phyloP scores from a whole-genome alignment of 345 rosid species.

The Moricandia arvensis region DNA sequence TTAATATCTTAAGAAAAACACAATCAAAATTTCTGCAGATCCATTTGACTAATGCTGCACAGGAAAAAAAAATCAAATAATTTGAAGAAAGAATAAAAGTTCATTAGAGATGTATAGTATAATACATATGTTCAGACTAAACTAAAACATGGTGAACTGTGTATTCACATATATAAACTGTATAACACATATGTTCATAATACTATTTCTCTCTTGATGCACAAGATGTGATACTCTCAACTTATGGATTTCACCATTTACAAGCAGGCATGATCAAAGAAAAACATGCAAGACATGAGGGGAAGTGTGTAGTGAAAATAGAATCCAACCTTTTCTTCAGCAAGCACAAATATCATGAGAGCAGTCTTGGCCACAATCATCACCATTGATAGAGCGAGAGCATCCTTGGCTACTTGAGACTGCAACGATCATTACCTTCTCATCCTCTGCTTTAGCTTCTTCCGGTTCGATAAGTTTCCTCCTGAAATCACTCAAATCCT shows the following conservation, averaged over 20 bases:
- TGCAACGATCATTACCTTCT: constrained; percentile 27
- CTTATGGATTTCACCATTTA: constrained; percentile 10
- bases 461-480: constrained; percentile 23
- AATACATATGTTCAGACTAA: background rate
- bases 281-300: background rate
- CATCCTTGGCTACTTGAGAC: constrained; percentile 18
- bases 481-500: constrained; percentile 22
- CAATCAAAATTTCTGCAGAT: background rate
- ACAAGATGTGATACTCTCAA: constrained; percentile 7
- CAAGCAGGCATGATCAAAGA: background rate
- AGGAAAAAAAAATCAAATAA: background rate
- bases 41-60: background rate
- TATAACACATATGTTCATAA: background rate
- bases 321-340: constrained; percentile 17
- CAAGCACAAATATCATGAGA: constrained; percentile 37
- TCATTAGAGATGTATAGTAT: background rate
- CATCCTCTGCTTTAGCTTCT: constrained; percentile 31
- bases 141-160: too few species aligned
- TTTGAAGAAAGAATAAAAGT: background rate
- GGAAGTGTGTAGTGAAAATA: background rate
- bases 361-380: constrained; percentile 18
- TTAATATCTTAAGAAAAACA: background rate
- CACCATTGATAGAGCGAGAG: constrained; percentile 13
- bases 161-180: too few species aligned
- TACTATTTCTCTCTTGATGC: too few species aligned